Evolutionary conservation across 202 grass and related monocot species (phyloP).

Genomic region (Tripidium arundinaceum): DNA sequence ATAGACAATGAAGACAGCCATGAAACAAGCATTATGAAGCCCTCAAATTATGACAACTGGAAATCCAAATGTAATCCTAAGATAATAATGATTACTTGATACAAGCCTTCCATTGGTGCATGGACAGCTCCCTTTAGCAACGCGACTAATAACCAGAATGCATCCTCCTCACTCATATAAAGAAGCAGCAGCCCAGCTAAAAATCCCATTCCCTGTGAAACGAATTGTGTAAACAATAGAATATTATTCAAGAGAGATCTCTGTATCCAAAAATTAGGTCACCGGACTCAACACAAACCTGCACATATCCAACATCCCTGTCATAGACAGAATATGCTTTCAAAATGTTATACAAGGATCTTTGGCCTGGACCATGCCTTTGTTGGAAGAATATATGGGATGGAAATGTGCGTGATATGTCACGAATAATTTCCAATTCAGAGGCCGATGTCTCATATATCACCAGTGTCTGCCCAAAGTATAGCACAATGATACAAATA

Average conservation of each 20-base stretch:
- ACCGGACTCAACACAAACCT: conserved; percentile 52
- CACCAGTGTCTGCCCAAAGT: conserved; percentile 65
- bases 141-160: conserved; percentile 94
- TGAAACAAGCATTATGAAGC: neutral
- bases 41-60: neutral
- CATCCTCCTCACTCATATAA: conserved; percentile 98
- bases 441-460: conserved; percentile 94
- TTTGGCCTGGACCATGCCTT: conserved; percentile 93
- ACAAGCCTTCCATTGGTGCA: conserved; percentile 95
- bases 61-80: conserved; percentile 11
- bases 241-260: neutral
- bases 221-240: neutral
- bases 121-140: conserved; percentile 96
- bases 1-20: neutral
- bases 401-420: conserved; percentile 98
- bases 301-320: conserved; percentile 94
- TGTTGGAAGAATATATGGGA: conserved; percentile 98
- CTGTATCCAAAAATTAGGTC: neutral
- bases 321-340: conserved; percentile 98
- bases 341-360: conserved; percentile 91
- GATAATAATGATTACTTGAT: conserved; percentile 58
- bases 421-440: conserved; percentile 94
- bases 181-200: conserved; percentile 85
- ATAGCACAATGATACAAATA: conserved; percentile 13
- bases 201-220: conserved; percentile 93